Percentiles rank a stretch among this genome's conserved stretches.
Conservation (phyloP, 1,284 basidiomycete genomes). For the Hemileia vastatrix region DNA sequence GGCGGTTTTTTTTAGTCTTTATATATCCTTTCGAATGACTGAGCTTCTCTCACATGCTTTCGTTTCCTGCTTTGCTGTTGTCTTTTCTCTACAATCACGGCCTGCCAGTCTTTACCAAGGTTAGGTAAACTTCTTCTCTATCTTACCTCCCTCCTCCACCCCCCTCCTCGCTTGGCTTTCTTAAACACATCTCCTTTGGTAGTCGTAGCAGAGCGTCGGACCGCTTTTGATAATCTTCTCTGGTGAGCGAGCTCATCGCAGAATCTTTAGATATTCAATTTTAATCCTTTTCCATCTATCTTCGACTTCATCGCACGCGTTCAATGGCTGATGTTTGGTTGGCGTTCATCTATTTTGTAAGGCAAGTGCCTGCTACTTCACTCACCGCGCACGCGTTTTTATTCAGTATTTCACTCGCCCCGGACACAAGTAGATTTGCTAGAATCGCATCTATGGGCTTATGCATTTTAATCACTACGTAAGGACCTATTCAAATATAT, state of each 20-base stretch:
- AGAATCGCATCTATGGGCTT: constrained; percentile 23
- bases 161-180: no score
- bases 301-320: not conserved
- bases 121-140: no score
- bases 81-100: no score
- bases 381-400: constrained; percentile 25
- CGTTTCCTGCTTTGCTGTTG: no score
- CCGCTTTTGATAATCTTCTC: constrained; percentile 19
- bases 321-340: not conserved
- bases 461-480: constrained; percentile 24
- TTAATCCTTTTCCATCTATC: not conserved
- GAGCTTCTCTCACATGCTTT: no score
- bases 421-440: constrained; percentile 15
- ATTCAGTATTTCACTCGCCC: constrained; percentile 24
- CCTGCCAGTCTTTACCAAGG: no score
- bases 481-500: no score
- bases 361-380: constrained; percentile 21
- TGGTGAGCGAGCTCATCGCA: constrained; percentile 1
- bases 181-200: no score
- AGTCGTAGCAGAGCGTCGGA: constrained; percentile 17
- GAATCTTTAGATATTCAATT: not conserved
- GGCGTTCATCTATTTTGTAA: not conserved
- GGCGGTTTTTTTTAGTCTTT: no score
- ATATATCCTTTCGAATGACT: no score
- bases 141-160: no score